Conservation (phyloP, 768 basidiomycete species). For the Thelephora ganbajun region DNA sequence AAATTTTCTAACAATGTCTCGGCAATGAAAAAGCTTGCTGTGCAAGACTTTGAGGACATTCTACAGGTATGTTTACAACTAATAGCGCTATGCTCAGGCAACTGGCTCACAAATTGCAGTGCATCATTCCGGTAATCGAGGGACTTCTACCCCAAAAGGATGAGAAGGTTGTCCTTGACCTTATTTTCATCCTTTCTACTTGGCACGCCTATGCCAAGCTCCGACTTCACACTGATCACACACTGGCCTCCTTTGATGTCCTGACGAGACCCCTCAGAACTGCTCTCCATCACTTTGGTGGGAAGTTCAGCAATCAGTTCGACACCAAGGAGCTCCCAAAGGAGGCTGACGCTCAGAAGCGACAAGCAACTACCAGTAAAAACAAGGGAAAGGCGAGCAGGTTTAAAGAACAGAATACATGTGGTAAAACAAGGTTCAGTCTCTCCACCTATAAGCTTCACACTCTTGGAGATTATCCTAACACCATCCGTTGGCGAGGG, state of each 20-base stretch:
- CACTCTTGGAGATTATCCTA: too few species aligned
- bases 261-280: too few species aligned
- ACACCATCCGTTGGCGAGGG: too few species aligned
- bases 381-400: too few species aligned
- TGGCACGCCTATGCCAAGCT: conserved; percentile 30
- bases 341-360: too few species aligned
- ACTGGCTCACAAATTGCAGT: conserved; percentile 12
- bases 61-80: conserved; percentile 8
- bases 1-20: conserved; percentile 12
- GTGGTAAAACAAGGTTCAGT: too few species aligned
- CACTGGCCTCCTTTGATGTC: conserved; percentile 10
- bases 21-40: conserved; percentile 16
- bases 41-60: conserved; percentile 16
- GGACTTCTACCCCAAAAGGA: conserved; percentile 19
- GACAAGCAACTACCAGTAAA: too few species aligned
- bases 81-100: background rate
- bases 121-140: conserved; percentile 25
- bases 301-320: too few species aligned
- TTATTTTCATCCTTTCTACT: conserved; percentile 9
- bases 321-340: too few species aligned
- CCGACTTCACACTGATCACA: conserved; percentile 22
- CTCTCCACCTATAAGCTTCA: too few species aligned
- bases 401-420: too few species aligned
- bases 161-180: conserved; percentile 6
- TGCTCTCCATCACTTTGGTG: too few species aligned